These are phyloP conservation scores for Capronia coronata DNA, from an alignment of 2,329 filamentous ascomycete species.

Conservation along the genomic window DNA sequence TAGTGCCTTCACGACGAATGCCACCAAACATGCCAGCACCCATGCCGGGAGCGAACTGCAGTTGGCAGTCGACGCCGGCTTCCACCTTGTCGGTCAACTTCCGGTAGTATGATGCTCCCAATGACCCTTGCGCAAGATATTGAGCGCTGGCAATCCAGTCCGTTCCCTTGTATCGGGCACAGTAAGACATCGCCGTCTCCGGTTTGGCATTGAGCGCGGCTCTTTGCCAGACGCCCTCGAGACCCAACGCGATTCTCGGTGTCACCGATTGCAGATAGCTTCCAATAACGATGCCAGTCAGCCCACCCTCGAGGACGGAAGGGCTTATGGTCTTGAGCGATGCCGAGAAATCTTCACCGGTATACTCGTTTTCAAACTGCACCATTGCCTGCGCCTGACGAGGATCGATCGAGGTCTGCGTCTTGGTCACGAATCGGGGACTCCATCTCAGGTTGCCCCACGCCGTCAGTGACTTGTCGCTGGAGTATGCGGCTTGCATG, in stretches of 20 bases:
- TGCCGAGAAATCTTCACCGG: constrained; percentile 84
- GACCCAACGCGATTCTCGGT: constrained; percentile 73
- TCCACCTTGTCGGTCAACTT: constrained; percentile 90
- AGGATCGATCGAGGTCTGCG: constrained; percentile 75
- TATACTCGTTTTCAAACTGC: constrained; percentile 93
- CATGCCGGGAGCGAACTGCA: constrained; percentile 66
- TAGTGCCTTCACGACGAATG: constrained; percentile 76
- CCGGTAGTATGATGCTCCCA: constrained; percentile 92
- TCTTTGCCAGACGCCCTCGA: constrained; percentile 93
- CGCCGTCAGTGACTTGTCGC: constrained; percentile 77
- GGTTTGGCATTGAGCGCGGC: constrained; percentile 75
- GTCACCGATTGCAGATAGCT: constrained; percentile 94
- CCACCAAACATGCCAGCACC: constrained; percentile 66
- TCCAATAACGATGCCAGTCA: constrained; percentile 92
- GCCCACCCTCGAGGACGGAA: constrained; percentile 81
- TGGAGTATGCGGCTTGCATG: constrained; percentile 91
- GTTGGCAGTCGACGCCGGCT: constrained; percentile 88
- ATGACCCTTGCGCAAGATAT: constrained; percentile 76
- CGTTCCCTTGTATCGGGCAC: constrained; percentile 78
- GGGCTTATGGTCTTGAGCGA: constrained; percentile 93
- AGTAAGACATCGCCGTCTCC: constrained; percentile 87
- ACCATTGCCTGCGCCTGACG: constrained; percentile 76
- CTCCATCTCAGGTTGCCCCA: constrained; percentile 93
- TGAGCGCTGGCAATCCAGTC: constrained; percentile 94
- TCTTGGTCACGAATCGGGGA: constrained; percentile 73